Conservation (phyloP, 2,329 filamentous ascomycete genomes). For the Fusarium secorum region DNA sequence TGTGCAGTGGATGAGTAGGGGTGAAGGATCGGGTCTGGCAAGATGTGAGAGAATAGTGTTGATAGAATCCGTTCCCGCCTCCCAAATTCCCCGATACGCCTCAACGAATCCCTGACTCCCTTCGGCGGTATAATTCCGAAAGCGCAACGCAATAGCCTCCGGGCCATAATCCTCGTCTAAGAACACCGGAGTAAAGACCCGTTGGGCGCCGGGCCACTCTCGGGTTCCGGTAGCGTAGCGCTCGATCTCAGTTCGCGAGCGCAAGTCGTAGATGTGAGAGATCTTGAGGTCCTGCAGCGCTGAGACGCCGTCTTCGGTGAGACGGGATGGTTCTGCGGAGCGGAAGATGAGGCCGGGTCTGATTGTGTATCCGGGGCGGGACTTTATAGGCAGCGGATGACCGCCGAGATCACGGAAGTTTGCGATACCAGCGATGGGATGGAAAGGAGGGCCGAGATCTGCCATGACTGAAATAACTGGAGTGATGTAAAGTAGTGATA, state of each 20-base stretch:
- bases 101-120: constrained; percentile 66
- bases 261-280: constrained; percentile 72
- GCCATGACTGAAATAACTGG: constrained; percentile 16
- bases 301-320: constrained; percentile 61
- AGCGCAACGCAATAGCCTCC: constrained; percentile 68
- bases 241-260: constrained; percentile 67
- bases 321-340: constrained; percentile 69
- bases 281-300: constrained; percentile 66
- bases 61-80: constrained; percentile 61
- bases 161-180: constrained; percentile 66
- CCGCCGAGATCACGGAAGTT: constrained; percentile 76
- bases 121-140: constrained; percentile 65
- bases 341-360: constrained; percentile 69
- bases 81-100: constrained; percentile 70
- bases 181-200: constrained; percentile 71
- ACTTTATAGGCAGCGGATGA: constrained; percentile 56
- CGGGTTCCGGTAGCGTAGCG: constrained; percentile 46
- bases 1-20: constrained; percentile 75
- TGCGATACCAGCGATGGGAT: constrained; percentile 63
- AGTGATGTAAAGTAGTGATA: neutral
- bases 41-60: constrained; percentile 63
- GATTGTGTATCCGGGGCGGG: constrained; percentile 63
- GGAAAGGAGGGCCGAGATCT: constrained; percentile 55
- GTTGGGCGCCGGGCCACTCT: constrained; percentile 53
- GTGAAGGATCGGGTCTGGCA: constrained; percentile 50